These are phyloP conservation scores for Uronychia binucleata DNA, from an alignment of 73 alveolate species.

Conservation along the genomic window DNA sequence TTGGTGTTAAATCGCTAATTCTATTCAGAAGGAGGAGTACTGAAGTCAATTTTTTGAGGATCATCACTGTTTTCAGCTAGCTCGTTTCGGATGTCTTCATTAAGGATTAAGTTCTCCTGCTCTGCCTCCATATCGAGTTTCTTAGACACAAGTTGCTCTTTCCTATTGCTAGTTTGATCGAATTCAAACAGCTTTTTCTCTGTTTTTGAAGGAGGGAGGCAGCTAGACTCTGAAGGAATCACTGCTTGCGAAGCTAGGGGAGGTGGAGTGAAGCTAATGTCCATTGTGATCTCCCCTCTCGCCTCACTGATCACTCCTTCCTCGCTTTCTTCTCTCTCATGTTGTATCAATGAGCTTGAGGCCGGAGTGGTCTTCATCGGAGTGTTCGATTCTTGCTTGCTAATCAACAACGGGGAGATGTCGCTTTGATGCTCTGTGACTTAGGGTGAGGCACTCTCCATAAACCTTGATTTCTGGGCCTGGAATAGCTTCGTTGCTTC, in stretches of 20 bases:
- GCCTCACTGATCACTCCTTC: neutral
- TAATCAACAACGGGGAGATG: neutral
- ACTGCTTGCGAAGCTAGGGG: too few relatives aligned
- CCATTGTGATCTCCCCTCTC: neutral
- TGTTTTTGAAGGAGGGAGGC: neutral
- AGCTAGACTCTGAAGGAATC: too few relatives aligned
- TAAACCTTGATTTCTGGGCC: too few relatives aligned
- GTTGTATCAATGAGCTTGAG: neutral
- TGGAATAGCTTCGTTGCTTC: neutral
- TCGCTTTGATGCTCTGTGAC: neutral
- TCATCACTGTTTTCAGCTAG: neutral
- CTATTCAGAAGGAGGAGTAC: neutral
- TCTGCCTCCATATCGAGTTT: neutral
- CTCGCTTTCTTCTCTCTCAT: neutral
- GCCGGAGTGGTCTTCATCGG: neutral
- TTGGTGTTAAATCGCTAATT: neutral
- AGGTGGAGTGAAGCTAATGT: neutral
- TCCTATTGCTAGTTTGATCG: neutral
- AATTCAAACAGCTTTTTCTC: neutral
- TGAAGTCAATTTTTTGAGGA: neutral
- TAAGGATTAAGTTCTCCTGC: neutral
- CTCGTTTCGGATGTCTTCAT: neutral
- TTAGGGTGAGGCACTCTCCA: neutral
- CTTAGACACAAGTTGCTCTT: neutral
- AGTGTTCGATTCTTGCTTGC: neutral